phyloP scores from a whole-genome alignment of 2,329 filamentous ascomycete species.

The Trichoderma aggressivum region DNA sequence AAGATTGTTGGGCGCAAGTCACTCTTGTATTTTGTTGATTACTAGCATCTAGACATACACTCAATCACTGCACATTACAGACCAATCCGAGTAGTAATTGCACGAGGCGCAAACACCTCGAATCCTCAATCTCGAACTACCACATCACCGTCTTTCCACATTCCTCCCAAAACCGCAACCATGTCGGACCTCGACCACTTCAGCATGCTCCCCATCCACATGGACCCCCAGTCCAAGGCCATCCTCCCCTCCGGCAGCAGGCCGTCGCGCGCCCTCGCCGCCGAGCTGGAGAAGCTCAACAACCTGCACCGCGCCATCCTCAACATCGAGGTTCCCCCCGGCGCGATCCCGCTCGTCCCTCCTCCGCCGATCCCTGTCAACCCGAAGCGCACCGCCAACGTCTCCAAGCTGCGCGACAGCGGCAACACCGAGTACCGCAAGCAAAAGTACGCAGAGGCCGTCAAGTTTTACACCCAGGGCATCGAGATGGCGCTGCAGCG shows the following conservation, averaged over 20 bases:
- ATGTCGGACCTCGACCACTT: slow-evolving; percentile 69
- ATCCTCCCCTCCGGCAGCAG: slow-evolving; percentile 40
- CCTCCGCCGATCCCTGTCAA: slow-evolving; percentile 88
- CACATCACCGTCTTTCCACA: background rate
- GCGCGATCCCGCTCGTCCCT: slow-evolving; percentile 62
- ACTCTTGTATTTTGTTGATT: background rate
- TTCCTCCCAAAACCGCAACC: slow-evolving; percentile 20
- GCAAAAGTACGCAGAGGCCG: slow-evolving; percentile 68
- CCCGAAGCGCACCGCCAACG: slow-evolving; percentile 83
- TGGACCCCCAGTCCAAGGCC: slow-evolving; percentile 80
- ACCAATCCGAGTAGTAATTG: background rate
- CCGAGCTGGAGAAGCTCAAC: slow-evolving; percentile 74
- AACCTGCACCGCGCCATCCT: slow-evolving; percentile 72
- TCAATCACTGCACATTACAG: background rate
- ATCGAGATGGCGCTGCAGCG: slow-evolving; percentile 82
- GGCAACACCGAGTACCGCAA: slow-evolving; percentile 84
- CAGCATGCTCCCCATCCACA: slow-evolving; percentile 73
- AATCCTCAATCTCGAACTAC: background rate
- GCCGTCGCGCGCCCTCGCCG: slow-evolving; percentile 49
- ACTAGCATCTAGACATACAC: background rate
- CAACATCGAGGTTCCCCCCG: slow-evolving; percentile 44
- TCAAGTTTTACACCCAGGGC: slow-evolving; percentile 79
- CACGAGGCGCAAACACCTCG: background rate
- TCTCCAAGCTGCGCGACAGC: slow-evolving; percentile 85
- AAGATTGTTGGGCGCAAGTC: background rate